Base-by-base conservation (phyloP, 805 yeast genomes). In the Metschnikowia santaceciliae region DNA sequence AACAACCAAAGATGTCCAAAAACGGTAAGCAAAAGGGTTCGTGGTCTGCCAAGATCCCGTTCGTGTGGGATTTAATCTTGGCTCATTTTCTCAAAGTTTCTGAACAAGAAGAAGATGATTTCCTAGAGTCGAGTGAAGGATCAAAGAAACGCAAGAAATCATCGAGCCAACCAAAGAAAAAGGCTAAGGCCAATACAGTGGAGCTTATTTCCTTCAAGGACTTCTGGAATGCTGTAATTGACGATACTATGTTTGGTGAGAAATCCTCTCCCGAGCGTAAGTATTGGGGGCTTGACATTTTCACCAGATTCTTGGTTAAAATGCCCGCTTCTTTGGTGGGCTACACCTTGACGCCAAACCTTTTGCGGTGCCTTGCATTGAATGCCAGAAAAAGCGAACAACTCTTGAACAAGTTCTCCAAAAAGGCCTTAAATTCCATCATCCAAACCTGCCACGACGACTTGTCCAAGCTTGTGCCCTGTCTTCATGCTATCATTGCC, bases 201-300 rank as follows among this genome's bases (percentile, higher is more conserved):
- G 54, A 53, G 65, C 72, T 7, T 13, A 57, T 72, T 4, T 44
- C 63, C 0, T 57, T 74, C 43, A 61, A 64, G 42, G 94, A 88
- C 48, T 90, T 92, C 65, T 90, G 96, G 96, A 80, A 82, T 58
- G 72, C 77, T 3, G 83, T 82, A 5, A 79, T 92, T 14, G 97
- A 92, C 63, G 94, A 90, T 59, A 78, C 86, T 3, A 80, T 88
- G 53, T 91, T 92, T 58, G 74, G 88, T 4, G 82, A 81, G 35
- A 81, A 84, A 56, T 76, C 96, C 0, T 90, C 97, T 1, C 80
- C 84, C 32, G 97, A 91, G 65, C 76, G 96, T 51, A 92, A 91
- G 65, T 88, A 78, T 66, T 80, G 89, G 79, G 98, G 97, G 0
- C 82, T 91, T 59, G 87, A 87, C 58, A 78, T 90, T 10, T 82